Percentiles rank a stretch among this genome's conserved stretches.
Conservation (phyloP, 2,329 filamentous ascomycete species). For the Hortaea werneckii region DNA sequence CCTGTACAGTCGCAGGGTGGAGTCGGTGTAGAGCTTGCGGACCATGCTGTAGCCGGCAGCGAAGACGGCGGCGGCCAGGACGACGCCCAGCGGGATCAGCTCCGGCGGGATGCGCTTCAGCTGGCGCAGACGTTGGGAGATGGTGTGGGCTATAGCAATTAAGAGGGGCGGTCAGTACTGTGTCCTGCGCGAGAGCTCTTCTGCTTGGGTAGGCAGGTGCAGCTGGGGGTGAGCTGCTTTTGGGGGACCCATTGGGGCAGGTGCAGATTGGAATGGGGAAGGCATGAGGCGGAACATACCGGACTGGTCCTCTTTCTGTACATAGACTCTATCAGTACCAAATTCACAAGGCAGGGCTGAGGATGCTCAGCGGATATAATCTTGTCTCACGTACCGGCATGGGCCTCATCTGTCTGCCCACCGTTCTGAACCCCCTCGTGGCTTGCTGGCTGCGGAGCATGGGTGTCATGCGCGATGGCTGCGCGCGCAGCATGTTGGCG, state of each 20-base stretch:
- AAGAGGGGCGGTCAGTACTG: background rate
- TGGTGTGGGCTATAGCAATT: conserved; percentile 72
- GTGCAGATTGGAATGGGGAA: conserved; percentile 4
- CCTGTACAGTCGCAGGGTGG: conserved; percentile 78
- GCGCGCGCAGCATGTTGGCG: conserved; percentile 28
- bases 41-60: conserved; percentile 73
- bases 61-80: conserved; percentile 64
- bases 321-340: background rate
- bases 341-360: no score
- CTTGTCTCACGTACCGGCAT: conserved; percentile 18
- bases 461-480: conserved; percentile 20
- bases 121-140: conserved; percentile 87
- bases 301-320: conserved; percentile 53
- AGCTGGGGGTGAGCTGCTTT: background rate
- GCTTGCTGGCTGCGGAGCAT: conserved; percentile 18
- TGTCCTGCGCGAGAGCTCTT: background rate
- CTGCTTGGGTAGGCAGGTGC: background rate
- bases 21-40: conserved; percentile 79
- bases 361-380: no score
- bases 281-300: conserved; percentile 34
- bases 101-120: conserved; percentile 87
- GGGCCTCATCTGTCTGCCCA: conserved; percentile 20
- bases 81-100: conserved; percentile 84
- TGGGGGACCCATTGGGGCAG: no score
- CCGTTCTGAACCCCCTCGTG: conserved; percentile 22